Conservation (phyloP, 169 alveolate species). For the Plasmodium relictum region DNA sequence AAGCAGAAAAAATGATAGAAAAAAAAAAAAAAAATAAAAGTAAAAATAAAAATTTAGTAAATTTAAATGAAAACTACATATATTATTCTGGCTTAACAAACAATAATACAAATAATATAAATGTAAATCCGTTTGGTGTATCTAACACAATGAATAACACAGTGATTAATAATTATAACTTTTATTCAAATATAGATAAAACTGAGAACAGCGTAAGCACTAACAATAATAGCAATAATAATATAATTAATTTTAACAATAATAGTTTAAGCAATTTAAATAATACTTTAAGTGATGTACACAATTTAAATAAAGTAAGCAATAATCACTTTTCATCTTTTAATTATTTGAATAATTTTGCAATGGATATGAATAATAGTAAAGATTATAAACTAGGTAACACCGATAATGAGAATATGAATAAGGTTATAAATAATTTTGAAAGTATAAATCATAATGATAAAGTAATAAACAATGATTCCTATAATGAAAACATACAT, state of each 20-base stretch:
- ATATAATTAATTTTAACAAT: conserved; percentile 1
- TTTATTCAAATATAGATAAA: conserved; percentile 12
- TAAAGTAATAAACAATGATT: not conserved
- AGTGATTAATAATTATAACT: conserved; percentile 19
- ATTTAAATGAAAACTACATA: not conserved
- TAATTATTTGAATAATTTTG: conserved; percentile 12
- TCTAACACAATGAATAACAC: conserved; percentile 25
- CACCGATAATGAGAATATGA: not conserved
- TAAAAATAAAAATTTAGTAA: not conserved
- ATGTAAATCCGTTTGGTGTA: not conserved
- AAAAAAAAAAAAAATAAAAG: conserved; percentile 39
- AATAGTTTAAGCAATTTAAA: not conserved
- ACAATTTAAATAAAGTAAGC: conserved; percentile 2
- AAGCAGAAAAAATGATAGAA: conserved; percentile 58
- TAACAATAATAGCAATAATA: not conserved
- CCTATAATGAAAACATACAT: not conserved
- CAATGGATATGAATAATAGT: not conserved
- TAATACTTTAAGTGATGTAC: not conserved
- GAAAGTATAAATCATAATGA: not conserved
- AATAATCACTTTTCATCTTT: conserved; percentile 10
- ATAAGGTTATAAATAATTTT: conserved; percentile 10
- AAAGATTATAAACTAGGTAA: not conserved
- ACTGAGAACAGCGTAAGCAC: not conserved
- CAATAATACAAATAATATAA: not conserved
- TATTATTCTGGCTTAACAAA: conserved; percentile 4